Percentiles rank a stretch among this genome's conserved stretches.
Evolutionary conservation across 345 rosid species (phyloP).

Genomic region (Trapa incisa): DNA sequence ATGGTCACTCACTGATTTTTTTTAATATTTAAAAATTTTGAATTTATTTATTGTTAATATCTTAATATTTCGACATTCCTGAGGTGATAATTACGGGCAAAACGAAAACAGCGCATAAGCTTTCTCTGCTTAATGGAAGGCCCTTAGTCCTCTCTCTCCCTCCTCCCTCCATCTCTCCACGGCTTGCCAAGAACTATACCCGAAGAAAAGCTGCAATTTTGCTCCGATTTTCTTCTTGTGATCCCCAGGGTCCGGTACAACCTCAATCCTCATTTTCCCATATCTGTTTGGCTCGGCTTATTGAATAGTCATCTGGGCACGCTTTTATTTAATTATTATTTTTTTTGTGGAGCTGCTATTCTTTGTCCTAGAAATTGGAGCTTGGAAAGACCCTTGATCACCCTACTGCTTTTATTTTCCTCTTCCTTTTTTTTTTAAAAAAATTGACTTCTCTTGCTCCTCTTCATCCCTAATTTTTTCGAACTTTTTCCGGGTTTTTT

Average conservation of each 20-base stretch:
- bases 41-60: too few relatives aligned
- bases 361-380: background rate
- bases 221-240: background rate
- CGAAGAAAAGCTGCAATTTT: background rate
- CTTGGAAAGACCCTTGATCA: background rate
- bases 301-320: background rate
- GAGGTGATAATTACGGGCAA: too few relatives aligned
- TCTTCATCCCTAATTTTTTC: background rate
- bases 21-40: too few relatives aligned
- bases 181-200: background rate
- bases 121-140: slow-evolving; percentile 48
- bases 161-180: background rate
- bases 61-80: too few relatives aligned
- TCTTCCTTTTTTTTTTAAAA: too few relatives aligned
- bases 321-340: background rate
- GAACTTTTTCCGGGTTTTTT: background rate
- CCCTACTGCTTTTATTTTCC: background rate
- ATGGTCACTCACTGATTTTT: too few relatives aligned
- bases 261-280: background rate
- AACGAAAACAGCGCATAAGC: slow-evolving; percentile 5
- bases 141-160: slow-evolving; percentile 20
- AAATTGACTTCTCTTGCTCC: background rate
- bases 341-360: background rate
- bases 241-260: background rate
- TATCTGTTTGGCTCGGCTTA: background rate